phyloP scores from a whole-genome alignment of 2,329 filamentous ascomycete genomes.

The Scedosporium boydii region DNA sequence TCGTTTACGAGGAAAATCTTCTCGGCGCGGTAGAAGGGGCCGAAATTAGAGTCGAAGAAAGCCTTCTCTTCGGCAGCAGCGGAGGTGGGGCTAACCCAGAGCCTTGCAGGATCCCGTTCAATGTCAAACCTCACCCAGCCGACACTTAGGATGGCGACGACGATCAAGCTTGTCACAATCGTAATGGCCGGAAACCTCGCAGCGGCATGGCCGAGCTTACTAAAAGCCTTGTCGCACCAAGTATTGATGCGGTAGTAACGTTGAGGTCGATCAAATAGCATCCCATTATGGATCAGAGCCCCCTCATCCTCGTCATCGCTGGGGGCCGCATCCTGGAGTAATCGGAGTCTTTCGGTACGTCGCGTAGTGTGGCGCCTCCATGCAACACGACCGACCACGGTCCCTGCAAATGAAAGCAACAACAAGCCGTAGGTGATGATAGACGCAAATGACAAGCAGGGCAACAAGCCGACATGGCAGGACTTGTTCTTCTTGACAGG shows the following conservation, averaged over 20 bases:
- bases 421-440: constrained; percentile 77
- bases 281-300: constrained; percentile 66
- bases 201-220: constrained; percentile 67
- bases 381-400: constrained; percentile 63
- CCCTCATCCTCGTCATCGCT: constrained; percentile 94
- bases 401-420: constrained; percentile 55
- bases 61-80: constrained; percentile 84
- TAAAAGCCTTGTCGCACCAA: constrained; percentile 71
- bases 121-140: constrained; percentile 87
- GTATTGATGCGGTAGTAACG: constrained; percentile 78
- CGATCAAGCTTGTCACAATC: constrained; percentile 62
- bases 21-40: constrained; percentile 89
- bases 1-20: constrained; percentile 94
- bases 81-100: constrained; percentile 96
- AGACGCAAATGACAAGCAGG: constrained; percentile 87
- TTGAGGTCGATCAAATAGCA: constrained; percentile 69
- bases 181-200: constrained; percentile 79
- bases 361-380: constrained; percentile 65
- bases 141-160: constrained; percentile 70
- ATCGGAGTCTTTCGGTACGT: constrained; percentile 71
- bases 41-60: constrained; percentile 90
- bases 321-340: constrained; percentile 73
- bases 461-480: constrained; percentile 79
- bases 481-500: constrained; percentile 58
- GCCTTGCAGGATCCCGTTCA: constrained; percentile 77